phyloP scores from a whole-genome alignment of 495 filamentous ascomycete genomes.

The Aspergillus heteromorphus region DNA sequence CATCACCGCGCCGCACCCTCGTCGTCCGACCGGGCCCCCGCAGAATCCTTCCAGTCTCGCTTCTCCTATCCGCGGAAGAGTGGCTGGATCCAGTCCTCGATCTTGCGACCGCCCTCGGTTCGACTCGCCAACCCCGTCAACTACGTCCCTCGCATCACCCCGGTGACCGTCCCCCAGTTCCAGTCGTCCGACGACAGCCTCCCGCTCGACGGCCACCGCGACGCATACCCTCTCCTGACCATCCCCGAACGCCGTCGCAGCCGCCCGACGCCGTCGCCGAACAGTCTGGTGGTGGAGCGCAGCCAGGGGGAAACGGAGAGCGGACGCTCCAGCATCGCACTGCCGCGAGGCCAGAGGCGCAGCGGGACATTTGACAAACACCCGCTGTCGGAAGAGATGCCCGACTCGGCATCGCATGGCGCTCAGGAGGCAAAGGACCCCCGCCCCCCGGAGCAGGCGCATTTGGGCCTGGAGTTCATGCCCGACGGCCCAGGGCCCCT shows the following conservation, averaged over 20 bases:
- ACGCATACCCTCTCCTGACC: conserved; percentile 64
- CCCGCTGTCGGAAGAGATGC: conserved; percentile 39
- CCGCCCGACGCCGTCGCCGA: conserved; percentile 47
- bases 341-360: conserved; percentile 53
- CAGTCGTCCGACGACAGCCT: conserved; percentile 36
- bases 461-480: conserved; percentile 22
- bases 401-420: conserved; percentile 31
- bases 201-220: conserved; percentile 33
- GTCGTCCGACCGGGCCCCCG: conserved; percentile 11
- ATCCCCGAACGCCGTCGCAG: conserved; percentile 61
- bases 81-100: conserved; percentile 13
- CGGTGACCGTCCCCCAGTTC: conserved; percentile 27
- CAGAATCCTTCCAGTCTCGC: conserved; percentile 9
- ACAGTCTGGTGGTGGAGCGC: conserved; percentile 62
- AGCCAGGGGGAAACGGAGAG: conserved; percentile 51
- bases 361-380: conserved; percentile 31
- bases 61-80: conserved; percentile 9
- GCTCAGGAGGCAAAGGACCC: conserved; percentile 25
- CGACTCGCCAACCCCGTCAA: conserved; percentile 46
- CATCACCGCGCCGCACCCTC: conserved; percentile 11
- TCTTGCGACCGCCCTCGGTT: conserved; percentile 35
- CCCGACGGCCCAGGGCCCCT: conserved; percentile 9
- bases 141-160: conserved; percentile 43
- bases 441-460: conserved; percentile 29
- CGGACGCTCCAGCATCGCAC: conserved; percentile 59